Evolutionary conservation across 2,329 filamentous ascomycete species (phyloP), one percentile per base, ranked within the genome.

Genomic region (Fusarium sp.): DNA sequence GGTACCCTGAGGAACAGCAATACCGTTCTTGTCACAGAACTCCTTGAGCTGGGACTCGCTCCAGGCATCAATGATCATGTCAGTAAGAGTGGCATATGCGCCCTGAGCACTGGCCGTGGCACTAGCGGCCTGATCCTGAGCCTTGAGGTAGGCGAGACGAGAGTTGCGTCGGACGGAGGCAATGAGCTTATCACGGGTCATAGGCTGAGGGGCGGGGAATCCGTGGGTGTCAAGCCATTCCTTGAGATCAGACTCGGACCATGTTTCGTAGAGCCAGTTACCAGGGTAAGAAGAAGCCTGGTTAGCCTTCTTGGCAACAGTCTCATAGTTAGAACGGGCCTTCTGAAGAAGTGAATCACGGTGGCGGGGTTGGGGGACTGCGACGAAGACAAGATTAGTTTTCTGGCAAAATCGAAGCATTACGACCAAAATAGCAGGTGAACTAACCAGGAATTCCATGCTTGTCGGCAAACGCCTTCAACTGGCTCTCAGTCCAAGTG

Each of bases 181-280:
- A 79, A 99, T 91, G 56, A 98, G 87, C 82, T 94, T 94, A 83
- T 98, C 95, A 68, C 96, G 94, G 68, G 86, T 91, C 53, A 90
- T 90, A 35, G 94, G 93, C 81, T 98, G 95, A 68, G 96, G 95
- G 60, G 89, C 93, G 17, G 94, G 92, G 82, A 95, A 91, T 56
- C 96, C 96, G 75, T 94, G 90, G 74, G 92, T 91, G 78, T 98
- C 96, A 50, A 98, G 91, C 92, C 93, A 99, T 74, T 93, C 89
- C 86, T 98, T 98, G 71, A 97, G 85, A 54, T 98, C 95, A 73
- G 95, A 98, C 73, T 97, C 93, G 57, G 93, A 92, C 96, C 96
- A 99, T 12, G 92, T 87, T 68, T 91, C 88, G 80, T 98, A 99
- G 46, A 98, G 85, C 96, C 96, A 98, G 84, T 98, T 90, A 42